These are phyloP conservation scores for Blumeria graminis DNA, from an alignment of 2,329 filamentous ascomycete species.

Conservation along the genomic window DNA sequence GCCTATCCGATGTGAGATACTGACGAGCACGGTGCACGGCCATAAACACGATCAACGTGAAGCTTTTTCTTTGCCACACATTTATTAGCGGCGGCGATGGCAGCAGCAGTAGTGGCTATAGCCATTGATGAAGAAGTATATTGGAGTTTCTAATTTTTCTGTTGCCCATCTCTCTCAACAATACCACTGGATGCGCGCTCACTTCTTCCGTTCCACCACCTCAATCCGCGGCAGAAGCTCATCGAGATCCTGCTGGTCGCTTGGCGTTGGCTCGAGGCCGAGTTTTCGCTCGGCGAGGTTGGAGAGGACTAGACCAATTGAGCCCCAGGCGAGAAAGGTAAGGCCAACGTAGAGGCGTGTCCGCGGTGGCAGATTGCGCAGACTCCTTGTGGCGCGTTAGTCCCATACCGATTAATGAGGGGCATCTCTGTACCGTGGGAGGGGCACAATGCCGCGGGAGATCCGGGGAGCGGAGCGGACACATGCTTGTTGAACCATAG, in stretches of 20 bases:
- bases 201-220: slow-evolving; percentile 25
- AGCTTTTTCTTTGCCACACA: no score
- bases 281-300: slow-evolving; percentile 51
- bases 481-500: not conserved
- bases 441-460: not conserved
- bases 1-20: no score
- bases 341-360: slow-evolving; percentile 49
- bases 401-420: not conserved
- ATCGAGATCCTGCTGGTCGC: slow-evolving; percentile 45
- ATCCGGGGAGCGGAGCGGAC: not conserved
- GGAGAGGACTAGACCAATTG: slow-evolving; percentile 45
- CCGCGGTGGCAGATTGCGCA: slow-evolving; percentile 44
- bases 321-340: slow-evolving; percentile 54
- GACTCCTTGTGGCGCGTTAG: slow-evolving; percentile 18
- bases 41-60: no score
- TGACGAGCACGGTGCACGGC: no score
- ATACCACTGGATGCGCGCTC: no score
- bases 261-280: slow-evolving; percentile 45
- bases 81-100: no score
- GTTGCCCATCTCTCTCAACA: no score
- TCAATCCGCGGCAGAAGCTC: slow-evolving; percentile 36
- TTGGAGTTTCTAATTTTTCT: no score
- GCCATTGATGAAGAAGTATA: no score
- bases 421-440: not conserved
- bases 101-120: no score